These are phyloP conservation scores for Coemansia sp. DNA, from an alignment of 192 early-diverging fungal species.

Conservation along the genomic window DNA sequence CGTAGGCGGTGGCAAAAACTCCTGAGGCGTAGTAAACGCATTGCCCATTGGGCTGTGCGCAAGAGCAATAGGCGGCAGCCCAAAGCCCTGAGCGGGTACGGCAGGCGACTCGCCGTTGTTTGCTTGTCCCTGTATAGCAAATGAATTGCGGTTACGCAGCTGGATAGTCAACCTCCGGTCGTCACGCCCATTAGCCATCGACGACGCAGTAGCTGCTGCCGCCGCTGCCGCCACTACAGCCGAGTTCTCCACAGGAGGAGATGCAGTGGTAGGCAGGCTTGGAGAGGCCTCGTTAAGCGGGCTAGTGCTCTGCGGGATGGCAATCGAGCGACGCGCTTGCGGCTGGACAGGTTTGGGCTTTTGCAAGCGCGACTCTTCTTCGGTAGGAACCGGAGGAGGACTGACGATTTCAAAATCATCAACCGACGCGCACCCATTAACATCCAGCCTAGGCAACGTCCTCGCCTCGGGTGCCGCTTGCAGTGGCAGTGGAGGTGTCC, in stretches of 20 bases:
- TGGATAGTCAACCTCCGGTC: conserved; percentile 53
- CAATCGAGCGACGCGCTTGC: conserved; percentile 39
- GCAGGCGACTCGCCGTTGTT: background rate
- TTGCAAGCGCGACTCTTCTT: conserved; percentile 24
- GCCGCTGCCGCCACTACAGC: background rate
- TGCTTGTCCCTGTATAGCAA: conserved; percentile 7
- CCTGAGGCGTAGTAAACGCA: conserved; percentile 10
- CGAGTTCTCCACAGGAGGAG: background rate
- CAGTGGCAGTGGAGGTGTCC: background rate
- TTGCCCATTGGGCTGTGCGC: conserved; percentile 13
- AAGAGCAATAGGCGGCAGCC: conserved; percentile 2
- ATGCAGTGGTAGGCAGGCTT: background rate
- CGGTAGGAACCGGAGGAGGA: conserved; percentile 1
- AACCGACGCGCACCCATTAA: conserved; percentile 13
- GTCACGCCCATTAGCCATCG: conserved; percentile 16
- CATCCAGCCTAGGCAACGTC: background rate
- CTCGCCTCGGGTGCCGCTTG: background rate
- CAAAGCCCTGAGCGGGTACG: background rate
- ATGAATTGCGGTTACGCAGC: conserved; percentile 52
- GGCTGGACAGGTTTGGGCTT: conserved; percentile 3
- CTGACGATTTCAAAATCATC: conserved; percentile 47
- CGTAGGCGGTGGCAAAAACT: background rate
- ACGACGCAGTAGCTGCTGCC: conserved; percentile 4
- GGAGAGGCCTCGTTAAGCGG: conserved; percentile 8
- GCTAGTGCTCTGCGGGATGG: conserved; percentile 27